Evolutionary conservation across 768 basidiomycete species (phyloP).

Genomic region (Exidia glandulosa): DNA sequence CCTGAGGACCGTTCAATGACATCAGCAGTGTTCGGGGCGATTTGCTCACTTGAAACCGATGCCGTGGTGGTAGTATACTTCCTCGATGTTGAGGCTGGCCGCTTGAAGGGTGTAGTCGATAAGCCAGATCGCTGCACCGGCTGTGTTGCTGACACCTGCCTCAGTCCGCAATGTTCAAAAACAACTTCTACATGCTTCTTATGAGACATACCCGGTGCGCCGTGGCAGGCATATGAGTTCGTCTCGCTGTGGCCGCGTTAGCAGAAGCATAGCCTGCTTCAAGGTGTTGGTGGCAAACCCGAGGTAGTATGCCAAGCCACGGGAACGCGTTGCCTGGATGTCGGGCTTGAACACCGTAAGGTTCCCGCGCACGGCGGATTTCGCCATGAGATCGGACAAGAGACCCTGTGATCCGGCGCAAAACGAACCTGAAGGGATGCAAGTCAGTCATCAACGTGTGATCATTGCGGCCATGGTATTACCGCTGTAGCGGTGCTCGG

Average conservation of each 20-base stretch:
- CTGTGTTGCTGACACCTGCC: conserved; percentile 53
- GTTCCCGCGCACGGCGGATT: conserved; percentile 45
- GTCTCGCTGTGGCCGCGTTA: conserved; percentile 38
- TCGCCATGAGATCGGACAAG: conserved; percentile 57
- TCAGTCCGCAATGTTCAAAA: conserved; percentile 10
- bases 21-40: no score
- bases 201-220: conserved; percentile 22
- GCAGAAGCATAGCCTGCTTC: background rate
- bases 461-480: background rate
- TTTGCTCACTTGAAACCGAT: background rate
- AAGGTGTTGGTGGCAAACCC: background rate
- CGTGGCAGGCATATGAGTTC: conserved; percentile 39
- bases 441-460: background rate
- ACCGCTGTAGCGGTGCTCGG: conserved; percentile 40
- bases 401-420: conserved; percentile 42
- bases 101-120: conserved; percentile 56
- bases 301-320: conserved; percentile 24
- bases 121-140: conserved; percentile 60
- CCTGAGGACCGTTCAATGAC: no score
- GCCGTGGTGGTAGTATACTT: conserved; percentile 28
- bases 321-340: conserved; percentile 34
- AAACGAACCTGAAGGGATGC: conserved; percentile 29
- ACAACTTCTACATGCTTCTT: background rate
- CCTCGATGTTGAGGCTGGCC: conserved; percentile 31
- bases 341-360: conserved; percentile 41